A percentile compares a stretch with the other conserved stretches of the same genome.
These are phyloP conservation scores for Tubosaeta sp. DNA, from an alignment of 768 basidiomycete genomes.

Conservation along the genomic window DNA sequence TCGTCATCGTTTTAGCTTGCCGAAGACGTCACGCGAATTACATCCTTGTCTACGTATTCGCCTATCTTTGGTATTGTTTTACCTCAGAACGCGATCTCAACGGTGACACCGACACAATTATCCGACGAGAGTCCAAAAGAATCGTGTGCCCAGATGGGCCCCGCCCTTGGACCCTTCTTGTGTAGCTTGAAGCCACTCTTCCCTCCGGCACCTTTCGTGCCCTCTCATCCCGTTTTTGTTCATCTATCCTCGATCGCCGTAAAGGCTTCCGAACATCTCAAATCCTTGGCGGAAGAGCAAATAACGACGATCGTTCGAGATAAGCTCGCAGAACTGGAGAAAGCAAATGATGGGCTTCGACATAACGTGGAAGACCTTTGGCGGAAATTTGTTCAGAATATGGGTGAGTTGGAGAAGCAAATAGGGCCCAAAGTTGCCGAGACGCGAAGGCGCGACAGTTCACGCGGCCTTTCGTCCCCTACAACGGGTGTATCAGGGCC, in stretches of 20 bases:
- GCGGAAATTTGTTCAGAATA: slow-evolving; percentile 49
- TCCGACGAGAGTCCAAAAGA: slow-evolving; percentile 26
- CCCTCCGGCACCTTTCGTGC: slow-evolving; percentile 72
- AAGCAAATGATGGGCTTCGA: slow-evolving; percentile 49
- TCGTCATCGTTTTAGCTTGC: slow-evolving; percentile 22
- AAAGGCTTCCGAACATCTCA: slow-evolving; percentile 49
- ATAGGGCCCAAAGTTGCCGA: slow-evolving; percentile 18
- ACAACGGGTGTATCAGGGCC: slow-evolving; percentile 25
- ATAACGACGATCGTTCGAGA: slow-evolving; percentile 48
- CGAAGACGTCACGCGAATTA: slow-evolving; percentile 20
- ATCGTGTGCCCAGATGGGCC: slow-evolving; percentile 17
- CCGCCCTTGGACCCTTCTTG: slow-evolving; percentile 37
- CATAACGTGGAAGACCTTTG: slow-evolving; percentile 61
- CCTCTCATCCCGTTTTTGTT: slow-evolving; percentile 66
- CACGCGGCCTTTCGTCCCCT: slow-evolving; percentile 17
- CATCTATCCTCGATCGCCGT: slow-evolving; percentile 59
- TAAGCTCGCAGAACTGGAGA: slow-evolving; percentile 55
- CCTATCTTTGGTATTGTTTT: slow-evolving; percentile 44
- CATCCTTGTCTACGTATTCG: slow-evolving; percentile 43
- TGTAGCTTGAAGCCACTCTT: slow-evolving; percentile 58
- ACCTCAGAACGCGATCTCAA: slow-evolving; percentile 20
- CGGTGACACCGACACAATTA: slow-evolving; percentile 26
- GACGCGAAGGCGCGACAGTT: slow-evolving; percentile 17
- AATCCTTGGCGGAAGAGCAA: slow-evolving; percentile 55
- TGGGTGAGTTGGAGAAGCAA: slow-evolving; percentile 42